Conservation (phyloP, 352 stramenopile species). For the Phytophthora fragariae region DNA sequence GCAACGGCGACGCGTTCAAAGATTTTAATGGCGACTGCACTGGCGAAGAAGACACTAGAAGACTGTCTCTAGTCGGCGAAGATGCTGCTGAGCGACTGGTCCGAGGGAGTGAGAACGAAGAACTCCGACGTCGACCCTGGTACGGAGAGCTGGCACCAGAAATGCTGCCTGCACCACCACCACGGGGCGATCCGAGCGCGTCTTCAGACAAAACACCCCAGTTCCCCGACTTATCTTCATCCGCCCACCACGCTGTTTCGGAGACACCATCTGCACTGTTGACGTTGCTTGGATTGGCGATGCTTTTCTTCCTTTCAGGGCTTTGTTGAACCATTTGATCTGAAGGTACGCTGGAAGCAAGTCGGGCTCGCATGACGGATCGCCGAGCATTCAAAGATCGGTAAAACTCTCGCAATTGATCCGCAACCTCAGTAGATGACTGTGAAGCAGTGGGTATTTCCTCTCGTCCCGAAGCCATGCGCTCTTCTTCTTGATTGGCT, state of each 20-base stretch:
- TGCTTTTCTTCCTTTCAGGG: slow-evolving; percentile 26
- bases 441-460: background rate
- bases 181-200: background rate
- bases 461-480: background rate
- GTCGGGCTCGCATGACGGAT: slow-evolving; percentile 28
- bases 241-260: slow-evolving; percentile 26
- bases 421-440: slow-evolving; percentile 11
- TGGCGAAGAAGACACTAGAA: slow-evolving; percentile 22
- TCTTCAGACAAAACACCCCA: slow-evolving; percentile 1
- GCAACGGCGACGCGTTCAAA: background rate
- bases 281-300: background rate
- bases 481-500: background rate
- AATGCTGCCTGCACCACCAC: background rate
- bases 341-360: slow-evolving; percentile 20
- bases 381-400: slow-evolving; percentile 27
- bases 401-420: slow-evolving; percentile 39
- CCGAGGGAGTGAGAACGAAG: slow-evolving; percentile 15
- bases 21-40: slow-evolving; percentile 13
- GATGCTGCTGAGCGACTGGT: background rate
- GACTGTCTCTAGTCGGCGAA: slow-evolving; percentile 18
- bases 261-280: background rate
- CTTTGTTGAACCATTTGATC: slow-evolving; percentile 29
- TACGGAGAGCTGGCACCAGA: background rate
- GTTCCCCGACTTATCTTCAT: slow-evolving; percentile 5
- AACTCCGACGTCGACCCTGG: background rate